phyloP scores from a whole-genome alignment of 164 flowering plant species.

The Chimonanthus praecox region DNA sequence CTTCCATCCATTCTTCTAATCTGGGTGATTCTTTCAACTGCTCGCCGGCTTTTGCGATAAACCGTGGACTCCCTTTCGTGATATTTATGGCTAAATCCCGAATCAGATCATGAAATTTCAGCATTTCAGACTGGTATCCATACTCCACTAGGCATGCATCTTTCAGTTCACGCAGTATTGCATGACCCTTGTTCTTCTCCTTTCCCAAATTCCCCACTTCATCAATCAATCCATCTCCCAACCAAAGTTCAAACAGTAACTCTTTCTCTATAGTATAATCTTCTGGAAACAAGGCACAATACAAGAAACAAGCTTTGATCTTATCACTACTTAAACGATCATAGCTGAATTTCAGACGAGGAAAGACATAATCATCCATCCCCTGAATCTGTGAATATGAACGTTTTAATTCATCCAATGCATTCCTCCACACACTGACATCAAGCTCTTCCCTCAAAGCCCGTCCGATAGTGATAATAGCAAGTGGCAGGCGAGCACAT shows the following conservation, averaged over 20 bases:
- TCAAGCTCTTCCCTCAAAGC: constrained; percentile 8
- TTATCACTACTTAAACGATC: not conserved
- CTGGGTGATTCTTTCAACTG: constrained; percentile 5
- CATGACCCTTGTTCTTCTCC: constrained; percentile 14
- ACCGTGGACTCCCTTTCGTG: not conserved
- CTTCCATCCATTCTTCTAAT: constrained; percentile 1
- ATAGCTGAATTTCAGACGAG: constrained; percentile 11
- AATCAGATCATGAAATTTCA: constrained; percentile 23
- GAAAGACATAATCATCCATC: constrained; percentile 9
- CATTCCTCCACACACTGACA: constrained; percentile 10
- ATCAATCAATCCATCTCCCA: constrained; percentile 20
- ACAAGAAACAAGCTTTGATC: constrained; percentile 5
- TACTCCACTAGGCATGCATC: constrained; percentile 16
- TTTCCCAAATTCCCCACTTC: constrained; percentile 1
- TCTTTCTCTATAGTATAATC: not conserved
- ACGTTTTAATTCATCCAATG: constrained; percentile 6
- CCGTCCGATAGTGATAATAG: constrained; percentile 12
- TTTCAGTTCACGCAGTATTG: constrained; percentile 15
- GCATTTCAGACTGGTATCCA: not conserved
- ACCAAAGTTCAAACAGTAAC: constrained; percentile 16
- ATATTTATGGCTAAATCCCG: constrained; percentile 20
- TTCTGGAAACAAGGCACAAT: constrained; percentile 15
- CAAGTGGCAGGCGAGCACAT: constrained; percentile 15
- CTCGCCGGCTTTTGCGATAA: constrained; percentile 17
- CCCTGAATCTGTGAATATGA: not conserved